Conservation (phyloP, 805 yeast species). For the Ogataea nakhonphanomensis region DNA sequence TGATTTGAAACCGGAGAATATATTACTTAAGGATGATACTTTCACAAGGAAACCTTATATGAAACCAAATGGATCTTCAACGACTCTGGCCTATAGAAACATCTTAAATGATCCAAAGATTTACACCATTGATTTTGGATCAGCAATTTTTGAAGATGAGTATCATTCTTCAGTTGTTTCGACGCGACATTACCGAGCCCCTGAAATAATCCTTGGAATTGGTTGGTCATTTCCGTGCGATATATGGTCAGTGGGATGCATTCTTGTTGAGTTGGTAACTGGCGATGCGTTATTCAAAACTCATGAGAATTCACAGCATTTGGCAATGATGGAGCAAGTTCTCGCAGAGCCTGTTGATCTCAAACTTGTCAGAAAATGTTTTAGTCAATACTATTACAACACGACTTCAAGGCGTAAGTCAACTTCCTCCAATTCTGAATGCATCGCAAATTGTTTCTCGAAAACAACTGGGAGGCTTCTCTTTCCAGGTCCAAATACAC, state of each 20-base stretch:
- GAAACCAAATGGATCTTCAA: conserved; percentile 21
- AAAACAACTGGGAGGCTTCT: conserved; percentile 29
- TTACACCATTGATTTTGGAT: conserved; percentile 94
- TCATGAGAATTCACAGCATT: conserved; percentile 89
- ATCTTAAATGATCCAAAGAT: conserved; percentile 75
- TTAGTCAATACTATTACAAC: conserved; percentile 22
- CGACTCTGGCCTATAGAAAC: conserved; percentile 26
- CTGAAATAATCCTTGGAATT: conserved; percentile 89
- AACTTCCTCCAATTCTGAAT: conserved; percentile 13
- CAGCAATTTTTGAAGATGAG: conserved; percentile 91
- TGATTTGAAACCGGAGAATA: conserved; percentile 95
- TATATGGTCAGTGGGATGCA: conserved; percentile 95
- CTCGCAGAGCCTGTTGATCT: conserved; percentile 51
- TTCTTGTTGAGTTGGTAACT: conserved; percentile 82
- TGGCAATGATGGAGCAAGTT: conserved; percentile 90
- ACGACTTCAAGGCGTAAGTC: conserved; percentile 18
- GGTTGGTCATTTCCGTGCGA: conserved; percentile 99
- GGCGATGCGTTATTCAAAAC: conserved; percentile 96
- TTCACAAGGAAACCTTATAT: conserved; percentile 37
- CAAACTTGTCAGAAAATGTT: conserved; percentile 32
- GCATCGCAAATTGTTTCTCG: conserved; percentile 32
- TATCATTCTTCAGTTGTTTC: conserved; percentile 90
- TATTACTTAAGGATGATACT: conserved; percentile 59
- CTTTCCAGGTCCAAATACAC: conserved; percentile 37
- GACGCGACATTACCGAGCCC: conserved; percentile 95